These are phyloP conservation scores for Aegilops sharonensis DNA, from an alignment of 176 grass and related monocot species.

Conservation along the genomic window DNA sequence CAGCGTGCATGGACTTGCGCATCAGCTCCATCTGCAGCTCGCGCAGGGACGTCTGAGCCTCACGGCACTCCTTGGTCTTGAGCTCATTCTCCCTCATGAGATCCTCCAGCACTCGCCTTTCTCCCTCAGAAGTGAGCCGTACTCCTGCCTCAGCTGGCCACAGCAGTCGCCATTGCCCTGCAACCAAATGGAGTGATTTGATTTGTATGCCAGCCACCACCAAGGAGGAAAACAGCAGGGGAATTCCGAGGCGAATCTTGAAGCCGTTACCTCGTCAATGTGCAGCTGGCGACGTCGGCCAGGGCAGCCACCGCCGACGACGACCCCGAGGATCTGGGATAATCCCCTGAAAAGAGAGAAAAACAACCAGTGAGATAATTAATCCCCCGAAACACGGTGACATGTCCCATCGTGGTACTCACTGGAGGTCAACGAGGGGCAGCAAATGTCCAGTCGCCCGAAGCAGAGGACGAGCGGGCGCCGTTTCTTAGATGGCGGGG, in stretches of 20 bases:
- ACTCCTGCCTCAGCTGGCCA: slow-evolving; percentile 40
- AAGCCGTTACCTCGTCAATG: background rate
- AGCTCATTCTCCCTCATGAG: slow-evolving; percentile 65
- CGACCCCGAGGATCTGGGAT: background rate
- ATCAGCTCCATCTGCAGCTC: slow-evolving; percentile 86
- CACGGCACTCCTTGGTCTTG: slow-evolving; percentile 60
- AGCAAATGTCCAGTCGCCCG: no score
- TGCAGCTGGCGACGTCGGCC: background rate
- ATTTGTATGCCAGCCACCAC: background rate
- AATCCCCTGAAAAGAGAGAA: background rate
- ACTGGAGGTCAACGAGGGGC: no score
- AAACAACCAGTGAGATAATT: background rate
- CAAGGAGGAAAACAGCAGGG: background rate
- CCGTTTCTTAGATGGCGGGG: no score
- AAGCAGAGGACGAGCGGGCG: no score
- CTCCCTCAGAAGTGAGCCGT: slow-evolving; percentile 50
- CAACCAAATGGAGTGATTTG: background rate
- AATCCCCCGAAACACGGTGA: background rate
- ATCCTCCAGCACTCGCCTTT: slow-evolving; percentile 55
- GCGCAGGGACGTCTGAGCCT: slow-evolving; percentile 53
- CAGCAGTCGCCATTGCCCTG: slow-evolving; percentile 45
- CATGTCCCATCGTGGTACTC: no score
- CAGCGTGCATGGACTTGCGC: slow-evolving; percentile 96
- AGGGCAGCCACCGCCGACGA: background rate
- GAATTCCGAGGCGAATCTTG: background rate